Base-by-base conservation (phyloP, 345 rosid genomes). In the Mercurialis annua region DNA sequence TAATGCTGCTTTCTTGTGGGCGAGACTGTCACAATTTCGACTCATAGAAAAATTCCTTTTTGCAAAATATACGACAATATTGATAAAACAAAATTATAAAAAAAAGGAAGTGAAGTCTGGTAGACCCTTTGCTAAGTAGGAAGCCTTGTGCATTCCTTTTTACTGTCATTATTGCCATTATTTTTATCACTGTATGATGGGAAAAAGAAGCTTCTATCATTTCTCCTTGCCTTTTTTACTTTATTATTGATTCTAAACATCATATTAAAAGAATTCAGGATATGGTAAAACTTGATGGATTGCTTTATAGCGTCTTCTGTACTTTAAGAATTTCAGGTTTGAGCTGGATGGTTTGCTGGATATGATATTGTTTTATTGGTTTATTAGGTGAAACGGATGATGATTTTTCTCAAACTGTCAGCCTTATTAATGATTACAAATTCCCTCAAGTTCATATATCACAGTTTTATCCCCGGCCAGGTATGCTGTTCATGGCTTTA, bases 381-480 rank as follows among this genome's bases (percentile, higher is more conserved):
- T 53, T 82, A 66, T 63, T 80, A 94, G 98, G 98, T 54, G 98
- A 94, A 81, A 86, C 92, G 2, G 96, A 94, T 82, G 81, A 84
- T 73, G 98, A 94, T 80, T 94, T 91, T 82, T 75, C 81, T 26
- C 81, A 85, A 81, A 91, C 98, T 16, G 86, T 89, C 66, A 63
- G 59, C 72, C 96, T 94, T 48, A 77, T 94, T 53, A 72, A 85
- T 75, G 85, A 84, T 29, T 94, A 89, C 80, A 84, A 85, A 77
- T 76, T 94, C 38, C 68, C 99, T 34, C 99, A 94, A 81, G 93
- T 94, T 76, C 99, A 94, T 67, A 94, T 91, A 69, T 94, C 97
- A 54, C 97, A 94, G 81, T 91, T 91, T 79, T 94, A 94, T 84
- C 98, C 99, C 50, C 82, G 97, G 62, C 96, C 96, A 77, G 99